Evolutionary conservation across 2,329 filamentous ascomycete genomes (phyloP).

Genomic region (Ilyonectria mors-panacis): DNA sequence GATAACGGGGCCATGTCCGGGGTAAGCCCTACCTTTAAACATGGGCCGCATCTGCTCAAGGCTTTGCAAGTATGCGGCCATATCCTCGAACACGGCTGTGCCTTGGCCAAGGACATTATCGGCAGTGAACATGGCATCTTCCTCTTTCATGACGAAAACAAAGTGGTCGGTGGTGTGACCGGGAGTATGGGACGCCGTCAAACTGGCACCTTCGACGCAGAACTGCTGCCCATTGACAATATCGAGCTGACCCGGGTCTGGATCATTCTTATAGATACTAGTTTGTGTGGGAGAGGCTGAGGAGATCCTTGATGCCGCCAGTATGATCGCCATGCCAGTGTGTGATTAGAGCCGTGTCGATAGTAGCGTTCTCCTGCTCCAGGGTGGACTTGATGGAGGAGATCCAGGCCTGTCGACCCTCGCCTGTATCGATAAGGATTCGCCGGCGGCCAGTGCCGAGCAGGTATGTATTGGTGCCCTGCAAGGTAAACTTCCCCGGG

Average conservation of each 20-base stretch:
- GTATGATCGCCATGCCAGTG: constrained; percentile 95
- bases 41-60: constrained; percentile 77
- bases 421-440: constrained; percentile 91
- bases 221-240: constrained; percentile 69
- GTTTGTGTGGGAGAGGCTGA: constrained; percentile 74
- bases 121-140: constrained; percentile 88
- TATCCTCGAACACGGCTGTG: constrained; percentile 87
- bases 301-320: constrained; percentile 80
- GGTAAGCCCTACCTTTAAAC: constrained; percentile 82
- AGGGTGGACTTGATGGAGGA: constrained; percentile 76
- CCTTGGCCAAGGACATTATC: constrained; percentile 92
- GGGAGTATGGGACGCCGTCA: constrained; percentile 73
- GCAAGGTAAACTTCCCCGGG: constrained; percentile 83
- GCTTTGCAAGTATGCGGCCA: constrained; percentile 77
- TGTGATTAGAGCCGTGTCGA: constrained; percentile 82
- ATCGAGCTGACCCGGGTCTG: constrained; percentile 62
- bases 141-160: constrained; percentile 81
- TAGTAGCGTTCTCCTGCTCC: constrained; percentile 74
- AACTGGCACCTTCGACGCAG: constrained; percentile 71
- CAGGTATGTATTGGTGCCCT: constrained; percentile 96
- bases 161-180: constrained; percentile 89
- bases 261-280: constrained; percentile 77
- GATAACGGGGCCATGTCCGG: constrained; percentile 88
- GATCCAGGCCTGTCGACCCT: constrained; percentile 84
- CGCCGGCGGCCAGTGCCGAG: constrained; percentile 81